Conservation (phyloP, 805 yeast genomes). For the Yarrowia keelungensis region DNA sequence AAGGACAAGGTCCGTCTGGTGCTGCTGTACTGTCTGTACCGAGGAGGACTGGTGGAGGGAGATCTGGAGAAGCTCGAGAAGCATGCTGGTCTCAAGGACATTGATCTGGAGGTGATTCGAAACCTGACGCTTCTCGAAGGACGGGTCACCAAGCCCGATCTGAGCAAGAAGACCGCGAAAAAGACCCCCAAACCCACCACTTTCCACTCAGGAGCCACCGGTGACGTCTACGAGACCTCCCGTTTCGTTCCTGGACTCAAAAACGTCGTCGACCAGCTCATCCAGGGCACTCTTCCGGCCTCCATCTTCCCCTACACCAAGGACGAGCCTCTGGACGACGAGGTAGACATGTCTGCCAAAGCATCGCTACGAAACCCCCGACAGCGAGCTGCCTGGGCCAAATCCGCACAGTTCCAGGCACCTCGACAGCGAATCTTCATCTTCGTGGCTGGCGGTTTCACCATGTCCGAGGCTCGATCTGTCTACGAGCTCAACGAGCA, state of each 20-base stretch:
- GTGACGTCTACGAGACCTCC: constrained; percentile 52
- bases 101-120: constrained; percentile 59
- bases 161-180: constrained; percentile 45
- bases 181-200: constrained; percentile 45
- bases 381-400: constrained; percentile 81
- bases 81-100: constrained; percentile 57
- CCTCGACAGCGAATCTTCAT: constrained; percentile 73
- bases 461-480: constrained; percentile 79
- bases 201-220: constrained; percentile 45
- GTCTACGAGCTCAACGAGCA: constrained; percentile 70
- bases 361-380: constrained; percentile 69
- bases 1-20: constrained; percentile 79
- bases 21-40: constrained; percentile 73
- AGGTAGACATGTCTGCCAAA: constrained; percentile 52
- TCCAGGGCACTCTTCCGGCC: constrained; percentile 60
- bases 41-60: constrained; percentile 70
- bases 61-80: constrained; percentile 75
- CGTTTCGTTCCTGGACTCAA: constrained; percentile 76
- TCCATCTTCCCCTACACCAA: constrained; percentile 73
- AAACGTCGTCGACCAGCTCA: constrained; percentile 60
- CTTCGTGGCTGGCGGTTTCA: constrained; percentile 88
- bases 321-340: constrained; percentile 61
- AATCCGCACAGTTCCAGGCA: constrained; percentile 50
- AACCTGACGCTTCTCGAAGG: constrained; percentile 68
- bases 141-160: constrained; percentile 57